Conservation (phyloP, 1,139 yeast species). For the Taphrina deformans region DNA sequence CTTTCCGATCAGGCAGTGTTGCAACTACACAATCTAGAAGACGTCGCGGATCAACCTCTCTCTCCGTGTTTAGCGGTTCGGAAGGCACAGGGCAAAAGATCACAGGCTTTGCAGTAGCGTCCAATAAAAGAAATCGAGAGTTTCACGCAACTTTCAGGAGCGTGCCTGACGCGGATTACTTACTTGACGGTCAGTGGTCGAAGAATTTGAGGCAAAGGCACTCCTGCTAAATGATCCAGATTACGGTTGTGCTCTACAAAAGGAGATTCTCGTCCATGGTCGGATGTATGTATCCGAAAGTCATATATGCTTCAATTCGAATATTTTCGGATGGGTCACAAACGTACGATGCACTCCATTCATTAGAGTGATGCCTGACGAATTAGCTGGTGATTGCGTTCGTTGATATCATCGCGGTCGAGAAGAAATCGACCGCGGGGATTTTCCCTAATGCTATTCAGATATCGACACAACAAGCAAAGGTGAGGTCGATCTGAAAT, state of each 20-base stretch:
- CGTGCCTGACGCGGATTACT: conserved; percentile 66
- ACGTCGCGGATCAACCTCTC: conserved; percentile 27
- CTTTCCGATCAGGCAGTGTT: conserved; percentile 24
- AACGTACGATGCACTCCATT: conserved; percentile 45
- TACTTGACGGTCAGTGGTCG: conserved; percentile 54
- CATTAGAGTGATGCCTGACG: neutral
- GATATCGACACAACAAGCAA: conserved; percentile 63
- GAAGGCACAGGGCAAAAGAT: conserved; percentile 37
- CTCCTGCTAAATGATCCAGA: conserved; percentile 48
- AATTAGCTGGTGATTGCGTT: conserved; percentile 59
- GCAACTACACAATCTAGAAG: conserved; percentile 4
- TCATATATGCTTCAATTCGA: conserved; percentile 85
- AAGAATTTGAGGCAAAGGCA: neutral
- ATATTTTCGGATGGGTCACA: conserved; percentile 89
- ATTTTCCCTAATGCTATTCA: conserved; percentile 87
- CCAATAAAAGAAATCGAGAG: conserved; percentile 68
- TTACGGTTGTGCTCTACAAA: conserved; percentile 82
- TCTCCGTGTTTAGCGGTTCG: conserved; percentile 5
- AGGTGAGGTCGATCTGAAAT: neutral
- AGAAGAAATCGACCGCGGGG: conserved; percentile 81
- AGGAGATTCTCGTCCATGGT: conserved; percentile 91
- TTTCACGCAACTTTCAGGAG: conserved; percentile 75
- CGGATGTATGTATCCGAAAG: conserved; percentile 78
- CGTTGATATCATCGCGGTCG: conserved; percentile 69
- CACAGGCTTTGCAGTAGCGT: conserved; percentile 56